Percentiles rank a stretch among this genome's conserved stretches.
Evolutionary conservation across 2,329 filamentous ascomycete genomes (phyloP).

Genomic region (Onygenales sp.): DNA sequence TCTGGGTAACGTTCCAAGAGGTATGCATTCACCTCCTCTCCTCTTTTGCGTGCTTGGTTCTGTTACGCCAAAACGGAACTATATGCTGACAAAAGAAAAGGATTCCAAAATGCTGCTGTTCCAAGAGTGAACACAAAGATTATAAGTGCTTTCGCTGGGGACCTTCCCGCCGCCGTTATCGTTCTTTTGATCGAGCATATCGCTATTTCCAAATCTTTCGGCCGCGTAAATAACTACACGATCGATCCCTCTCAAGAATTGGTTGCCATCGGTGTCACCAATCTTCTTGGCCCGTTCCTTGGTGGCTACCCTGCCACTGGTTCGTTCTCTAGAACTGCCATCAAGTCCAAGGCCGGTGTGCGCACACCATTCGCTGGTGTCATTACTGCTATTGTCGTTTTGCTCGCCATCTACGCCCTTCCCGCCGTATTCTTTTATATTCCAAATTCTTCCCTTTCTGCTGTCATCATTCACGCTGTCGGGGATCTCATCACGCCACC

Average conservation of each 20-base stretch:
- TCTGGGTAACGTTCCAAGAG: slow-evolving; percentile 67
- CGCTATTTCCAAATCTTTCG: slow-evolving; percentile 94
- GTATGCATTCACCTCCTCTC: slow-evolving; percentile 27
- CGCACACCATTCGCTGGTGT: slow-evolving; percentile 83
- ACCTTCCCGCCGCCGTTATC: slow-evolving; percentile 79
- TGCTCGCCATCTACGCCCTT: slow-evolving; percentile 82
- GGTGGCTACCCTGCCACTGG: slow-evolving; percentile 89
- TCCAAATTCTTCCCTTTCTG: slow-evolving; percentile 67
- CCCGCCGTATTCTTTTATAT: slow-evolving; percentile 92
- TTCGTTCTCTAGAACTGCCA: slow-evolving; percentile 91
- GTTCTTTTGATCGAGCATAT: slow-evolving; percentile 97
- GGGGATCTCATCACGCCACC: slow-evolving; percentile 86
- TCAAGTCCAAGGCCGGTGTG: slow-evolving; percentile 94
- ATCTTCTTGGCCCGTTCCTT: slow-evolving; percentile 82
- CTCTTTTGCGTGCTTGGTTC: neutral
- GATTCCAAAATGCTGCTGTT: slow-evolving; percentile 70
- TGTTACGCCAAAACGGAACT: neutral
- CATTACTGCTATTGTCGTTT: slow-evolving; percentile 74
- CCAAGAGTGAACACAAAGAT: slow-evolving; percentile 59
- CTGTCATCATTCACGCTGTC: slow-evolving; percentile 92
- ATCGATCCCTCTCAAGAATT: slow-evolving; percentile 95
- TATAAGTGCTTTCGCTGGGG: slow-evolving; percentile 56
- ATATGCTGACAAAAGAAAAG: slow-evolving; percentile 24
- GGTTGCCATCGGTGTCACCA: slow-evolving; percentile 85
- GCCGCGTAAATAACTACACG: slow-evolving; percentile 87